Percentiles rank a stretch among this genome's conserved stretches.
phyloP scores from a whole-genome alignment of 1,139 yeast species.

The Yamadazyma jaroonii region DNA sequence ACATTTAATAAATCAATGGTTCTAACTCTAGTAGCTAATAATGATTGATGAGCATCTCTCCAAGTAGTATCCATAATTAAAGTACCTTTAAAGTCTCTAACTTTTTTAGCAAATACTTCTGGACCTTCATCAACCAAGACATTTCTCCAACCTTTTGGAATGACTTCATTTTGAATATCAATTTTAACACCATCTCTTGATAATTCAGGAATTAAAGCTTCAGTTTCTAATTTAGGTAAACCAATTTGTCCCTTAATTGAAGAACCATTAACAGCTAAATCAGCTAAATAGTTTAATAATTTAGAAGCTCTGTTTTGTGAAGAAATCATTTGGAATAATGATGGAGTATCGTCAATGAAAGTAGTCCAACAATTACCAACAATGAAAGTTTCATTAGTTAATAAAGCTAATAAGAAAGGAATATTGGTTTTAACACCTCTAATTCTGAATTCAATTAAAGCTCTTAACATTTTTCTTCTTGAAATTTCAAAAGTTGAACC shows the following conservation, averaged over 20 bases:
- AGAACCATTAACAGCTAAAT: conserved; percentile 91
- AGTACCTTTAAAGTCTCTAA: conserved; percentile 81
- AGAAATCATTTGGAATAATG: conserved; percentile 88
- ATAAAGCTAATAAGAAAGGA: conserved; percentile 89
- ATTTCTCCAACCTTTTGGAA: conserved; percentile 88
- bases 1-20: conserved; percentile 87
- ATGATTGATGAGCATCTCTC: conserved; percentile 99
- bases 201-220: conserved; percentile 72
- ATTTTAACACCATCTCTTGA: conserved; percentile 51
- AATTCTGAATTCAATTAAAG: conserved; percentile 94
- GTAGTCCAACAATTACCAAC: conserved; percentile 96
- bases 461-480: conserved; percentile 94
- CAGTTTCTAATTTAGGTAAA: conserved; percentile 72
- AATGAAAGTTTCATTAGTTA: conserved; percentile 89
- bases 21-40: conserved; percentile 95
- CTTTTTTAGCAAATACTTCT: conserved; percentile 81
- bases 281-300: conserved; percentile 83
- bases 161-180: conserved; percentile 55
- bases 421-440: conserved; percentile 99
- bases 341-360: conserved; percentile 96
- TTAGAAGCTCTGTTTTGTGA: conserved; percentile 98
- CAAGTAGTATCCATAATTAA: conserved; percentile 97
- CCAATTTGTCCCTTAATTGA: conserved; percentile 96
- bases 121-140: conserved; percentile 84
- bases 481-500: conserved; percentile 97